Conservation (phyloP, 345 rosid genomes). For the Sisymbrium irio region DNA sequence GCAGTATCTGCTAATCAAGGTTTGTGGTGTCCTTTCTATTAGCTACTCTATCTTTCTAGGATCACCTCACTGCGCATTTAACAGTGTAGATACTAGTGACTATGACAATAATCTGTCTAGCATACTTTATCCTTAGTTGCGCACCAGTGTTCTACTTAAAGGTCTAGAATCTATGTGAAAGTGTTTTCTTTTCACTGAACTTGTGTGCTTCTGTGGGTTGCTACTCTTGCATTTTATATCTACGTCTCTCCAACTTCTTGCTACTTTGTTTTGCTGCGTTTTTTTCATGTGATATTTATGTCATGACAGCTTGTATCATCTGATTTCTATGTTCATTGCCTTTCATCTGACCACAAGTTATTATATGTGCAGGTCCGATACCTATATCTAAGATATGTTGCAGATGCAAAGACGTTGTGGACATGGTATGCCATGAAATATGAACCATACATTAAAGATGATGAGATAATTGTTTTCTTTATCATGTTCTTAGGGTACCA, state of each 20-base stretch:
- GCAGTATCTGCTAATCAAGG: conserved; percentile 57
- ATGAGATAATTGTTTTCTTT: conserved; percentile 55
- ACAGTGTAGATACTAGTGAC: not conserved
- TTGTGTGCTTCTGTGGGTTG: not conserved
- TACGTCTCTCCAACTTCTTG: not conserved
- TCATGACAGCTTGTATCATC: not conserved
- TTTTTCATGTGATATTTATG: conserved; percentile 7
- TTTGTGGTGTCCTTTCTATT: conserved; percentile 58
- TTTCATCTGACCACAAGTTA: conserved; percentile 13
- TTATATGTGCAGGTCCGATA: conserved; percentile 75
- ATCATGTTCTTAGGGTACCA: not conserved
- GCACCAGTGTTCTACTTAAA: not conserved
- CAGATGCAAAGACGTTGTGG: conserved; percentile 92
- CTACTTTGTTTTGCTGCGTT: not conserved
- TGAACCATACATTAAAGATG: conserved; percentile 87
- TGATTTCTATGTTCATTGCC: conserved; percentile 5
- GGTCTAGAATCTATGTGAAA: conserved; percentile 6
- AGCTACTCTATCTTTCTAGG: conserved; percentile 36
- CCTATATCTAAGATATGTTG: conserved; percentile 92
- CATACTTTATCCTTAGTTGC: not conserved
- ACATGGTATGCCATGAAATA: too few species aligned
- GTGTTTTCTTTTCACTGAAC: not conserved
- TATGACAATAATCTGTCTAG: not conserved
- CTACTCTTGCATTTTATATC: not conserved
- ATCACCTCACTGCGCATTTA: conserved; percentile 26